Base-by-base conservation (phyloP, 1,139 yeast genomes). In the Debaryomyces subglobosus region DNA sequence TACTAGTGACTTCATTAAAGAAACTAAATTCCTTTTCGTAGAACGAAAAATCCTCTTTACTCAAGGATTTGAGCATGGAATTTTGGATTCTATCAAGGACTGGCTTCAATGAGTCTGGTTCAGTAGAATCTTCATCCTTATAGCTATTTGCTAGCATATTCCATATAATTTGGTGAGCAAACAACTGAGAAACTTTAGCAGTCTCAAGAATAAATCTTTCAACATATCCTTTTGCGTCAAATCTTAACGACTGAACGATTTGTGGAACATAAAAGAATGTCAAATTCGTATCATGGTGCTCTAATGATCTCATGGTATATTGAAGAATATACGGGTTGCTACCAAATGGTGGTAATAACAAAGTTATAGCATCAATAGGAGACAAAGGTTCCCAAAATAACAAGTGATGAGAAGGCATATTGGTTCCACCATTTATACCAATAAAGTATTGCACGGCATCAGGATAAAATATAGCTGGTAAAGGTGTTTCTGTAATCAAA, bases 101-200 rank as follows among this genome's bases (percentile, higher is more conserved):
- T 0, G 98, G 97, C 64, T 94, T 92, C 56, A 94, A 74, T 0
- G 81, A 74, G 68, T 94, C 97, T 4, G 96, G 96, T 4, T 79
- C 77, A 0, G 81, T 74, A 0, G 88, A 85, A 24, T 90, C 96
- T 61, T 94, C 98, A 64, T 90, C 99, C 59, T 86, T 87, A 67
- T 81, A 94, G 54, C 94, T 82, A 64, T 95, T 95, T 1, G 99
- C 99, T 60, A 88, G 72, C 87, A 95, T 90, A 62, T 95, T 95
- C 99, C 99, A 95, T 53, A 95, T 90, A 55, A 95, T 92, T 68
- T 95, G 99, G 67, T 95, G 99, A 0, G 98, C 92, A 74, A 95
- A 95, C 53, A 92, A 74, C 59, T 89, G 96, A 33, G 96, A 86
- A 20, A 91, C 89, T 61, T 87, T 86, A 3, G 96, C 98, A 0